Percentiles rank a stretch among this genome's conserved stretches.
phyloP scores from a whole-genome alignment of 2,329 filamentous ascomycete species.

The Macrophomina pseudophaseolina region DNA sequence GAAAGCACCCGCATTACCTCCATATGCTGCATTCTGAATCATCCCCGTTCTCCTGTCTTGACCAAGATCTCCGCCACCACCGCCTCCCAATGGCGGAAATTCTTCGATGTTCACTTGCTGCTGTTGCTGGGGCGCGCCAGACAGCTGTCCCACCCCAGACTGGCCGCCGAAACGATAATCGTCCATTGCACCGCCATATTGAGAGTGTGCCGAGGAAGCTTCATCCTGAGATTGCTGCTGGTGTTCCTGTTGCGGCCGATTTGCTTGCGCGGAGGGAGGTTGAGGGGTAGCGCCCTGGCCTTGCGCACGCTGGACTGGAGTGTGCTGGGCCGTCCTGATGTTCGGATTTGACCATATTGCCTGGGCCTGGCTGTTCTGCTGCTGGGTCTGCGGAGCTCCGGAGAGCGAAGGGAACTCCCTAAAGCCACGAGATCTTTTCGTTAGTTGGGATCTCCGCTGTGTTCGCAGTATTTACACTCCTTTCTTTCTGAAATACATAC shows the following conservation, averaged over 20 bases:
- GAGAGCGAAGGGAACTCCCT: conserved; percentile 69
- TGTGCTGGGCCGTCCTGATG: conserved; percentile 59
- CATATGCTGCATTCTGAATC: conserved; percentile 56
- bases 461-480: background rate
- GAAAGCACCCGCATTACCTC: conserved; percentile 46
- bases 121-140: conserved; percentile 53
- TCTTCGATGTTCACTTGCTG: conserved; percentile 64
- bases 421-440: conserved; percentile 5
- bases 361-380: conserved; percentile 56
- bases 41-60: conserved; percentile 57
- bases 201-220: conserved; percentile 46
- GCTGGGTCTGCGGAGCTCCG: conserved; percentile 60
- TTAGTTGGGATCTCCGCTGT: background rate
- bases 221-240: conserved; percentile 51
- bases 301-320: conserved; percentile 60
- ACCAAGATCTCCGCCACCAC: conserved; percentile 55
- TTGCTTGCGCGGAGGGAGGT: conserved; percentile 36
- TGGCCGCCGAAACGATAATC: conserved; percentile 64
- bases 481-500: conserved; percentile 50
- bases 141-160: conserved; percentile 58
- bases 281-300: conserved; percentile 35
- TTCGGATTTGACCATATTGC: conserved; percentile 64
- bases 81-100: conserved; percentile 64
- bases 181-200: conserved; percentile 58
- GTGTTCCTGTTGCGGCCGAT: conserved; percentile 43